These are phyloP conservation scores for Saccharomyces jurei DNA, from an alignment of 805 yeast genomes.

Conservation along the genomic window DNA sequence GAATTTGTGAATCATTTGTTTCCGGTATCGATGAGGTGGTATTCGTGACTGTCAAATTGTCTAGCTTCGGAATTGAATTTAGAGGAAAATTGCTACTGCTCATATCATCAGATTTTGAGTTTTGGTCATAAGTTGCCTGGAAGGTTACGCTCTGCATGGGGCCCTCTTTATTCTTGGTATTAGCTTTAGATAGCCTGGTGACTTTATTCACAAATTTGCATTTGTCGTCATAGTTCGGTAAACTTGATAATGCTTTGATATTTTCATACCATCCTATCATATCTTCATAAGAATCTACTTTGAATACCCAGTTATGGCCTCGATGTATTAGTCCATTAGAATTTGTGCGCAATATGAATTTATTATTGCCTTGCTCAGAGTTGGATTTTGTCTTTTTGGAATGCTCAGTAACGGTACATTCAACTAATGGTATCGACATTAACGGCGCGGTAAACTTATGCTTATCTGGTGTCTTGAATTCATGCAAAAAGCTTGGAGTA, in stretches of 20 bases:
- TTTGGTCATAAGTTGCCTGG: neutral
- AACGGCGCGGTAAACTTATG: constrained; percentile 74
- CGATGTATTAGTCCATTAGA: constrained; percentile 66
- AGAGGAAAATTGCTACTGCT: neutral
- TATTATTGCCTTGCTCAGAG: constrained; percentile 42
- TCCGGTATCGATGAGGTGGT: constrained; percentile 21
- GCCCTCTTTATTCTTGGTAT: neutral
- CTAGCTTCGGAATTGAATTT: constrained; percentile 6
- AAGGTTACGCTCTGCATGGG: neutral
- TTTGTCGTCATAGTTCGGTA: constrained; percentile 54
- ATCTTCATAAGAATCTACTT: constrained; percentile 68
- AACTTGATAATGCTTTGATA: constrained; percentile 55
- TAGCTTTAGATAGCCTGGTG: neutral
- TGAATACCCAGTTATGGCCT: constrained; percentile 88
- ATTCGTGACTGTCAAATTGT: constrained; percentile 10
- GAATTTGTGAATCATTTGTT: constrained; percentile 15
- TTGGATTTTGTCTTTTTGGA: constrained; percentile 53
- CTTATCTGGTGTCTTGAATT: constrained; percentile 76
- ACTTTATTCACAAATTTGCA: constrained; percentile 35
- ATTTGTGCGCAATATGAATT: constrained; percentile 76
- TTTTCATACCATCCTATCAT: constrained; percentile 85
- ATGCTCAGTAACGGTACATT: constrained; percentile 77
- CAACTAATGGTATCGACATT: constrained; percentile 71
- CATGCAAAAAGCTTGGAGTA: constrained; percentile 83
- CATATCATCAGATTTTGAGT: neutral